phyloP scores from a whole-genome alignment of 2,329 filamentous ascomycete species.

The Penicillium expansum region DNA sequence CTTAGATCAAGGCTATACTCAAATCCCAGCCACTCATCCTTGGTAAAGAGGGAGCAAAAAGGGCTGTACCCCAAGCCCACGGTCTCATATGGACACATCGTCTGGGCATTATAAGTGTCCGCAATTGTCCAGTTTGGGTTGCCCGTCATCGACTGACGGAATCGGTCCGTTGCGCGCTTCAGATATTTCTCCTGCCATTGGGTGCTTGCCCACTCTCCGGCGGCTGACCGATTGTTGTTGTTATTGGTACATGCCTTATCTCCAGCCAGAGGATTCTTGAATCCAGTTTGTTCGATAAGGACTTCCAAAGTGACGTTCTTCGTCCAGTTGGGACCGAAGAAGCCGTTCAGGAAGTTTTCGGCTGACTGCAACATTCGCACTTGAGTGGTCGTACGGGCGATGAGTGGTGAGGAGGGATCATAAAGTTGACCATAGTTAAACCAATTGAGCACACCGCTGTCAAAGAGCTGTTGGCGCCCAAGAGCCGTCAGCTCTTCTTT shows the following conservation, averaged over 20 bases:
- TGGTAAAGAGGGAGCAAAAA: slow-evolving; percentile 73
- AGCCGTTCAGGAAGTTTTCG: slow-evolving; percentile 75
- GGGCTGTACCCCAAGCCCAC: slow-evolving; percentile 71
- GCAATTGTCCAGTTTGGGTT: slow-evolving; percentile 62
- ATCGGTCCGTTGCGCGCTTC: slow-evolving; percentile 59
- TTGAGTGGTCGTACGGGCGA: slow-evolving; percentile 71
- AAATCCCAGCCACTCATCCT: slow-evolving; percentile 70
- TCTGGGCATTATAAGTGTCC: slow-evolving; percentile 67
- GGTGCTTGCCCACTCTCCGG: slow-evolving; percentile 27
- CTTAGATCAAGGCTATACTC: slow-evolving; percentile 67
- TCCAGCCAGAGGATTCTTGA: slow-evolving; percentile 53
- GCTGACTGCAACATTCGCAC: slow-evolving; percentile 74
- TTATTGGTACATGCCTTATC: slow-evolving; percentile 66
- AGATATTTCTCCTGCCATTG: slow-evolving; percentile 67
- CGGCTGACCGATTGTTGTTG: slow-evolving; percentile 35
- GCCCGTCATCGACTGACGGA: slow-evolving; percentile 53
- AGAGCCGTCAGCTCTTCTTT: slow-evolving; percentile 69
- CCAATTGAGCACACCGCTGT: slow-evolving; percentile 67
- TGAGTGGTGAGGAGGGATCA: slow-evolving; percentile 68
- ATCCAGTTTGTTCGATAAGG: slow-evolving; percentile 60
- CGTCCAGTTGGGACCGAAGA: slow-evolving; percentile 73
- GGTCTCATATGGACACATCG: slow-evolving; percentile 73
- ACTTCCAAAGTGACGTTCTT: slow-evolving; percentile 70
- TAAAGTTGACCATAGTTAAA: slow-evolving; percentile 72
- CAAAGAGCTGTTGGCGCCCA: slow-evolving; percentile 70